A percentile compares a stretch with the other conserved stretches of the same genome.
Evolutionary conservation across 805 yeast species (phyloP).

Genomic region (Pichia thaimueangensis): DNA sequence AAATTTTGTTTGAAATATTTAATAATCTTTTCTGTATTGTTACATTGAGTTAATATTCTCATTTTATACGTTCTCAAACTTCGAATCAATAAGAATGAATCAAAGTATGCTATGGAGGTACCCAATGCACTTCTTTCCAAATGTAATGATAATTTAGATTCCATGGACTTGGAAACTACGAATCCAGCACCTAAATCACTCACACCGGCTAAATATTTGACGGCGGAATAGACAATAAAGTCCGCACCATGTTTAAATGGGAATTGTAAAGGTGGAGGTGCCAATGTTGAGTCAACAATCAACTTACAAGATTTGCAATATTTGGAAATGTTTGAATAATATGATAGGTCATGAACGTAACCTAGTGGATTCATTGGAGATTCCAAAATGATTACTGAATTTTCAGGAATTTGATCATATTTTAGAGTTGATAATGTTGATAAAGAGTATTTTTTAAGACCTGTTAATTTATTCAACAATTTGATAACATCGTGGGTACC

Average conservation of each 20-base stretch:
- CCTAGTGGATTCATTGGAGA: constrained; percentile 53
- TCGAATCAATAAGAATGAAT: constrained; percentile 40
- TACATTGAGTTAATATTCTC: constrained; percentile 42
- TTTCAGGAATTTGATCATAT: constrained; percentile 30
- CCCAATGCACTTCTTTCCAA: constrained; percentile 41
- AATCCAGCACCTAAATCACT: constrained; percentile 49
- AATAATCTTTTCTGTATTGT: constrained; percentile 37
- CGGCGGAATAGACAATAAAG: constrained; percentile 48
- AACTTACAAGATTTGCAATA: constrained; percentile 34
- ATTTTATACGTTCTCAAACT: constrained; percentile 46
- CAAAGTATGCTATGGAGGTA: constrained; percentile 47
- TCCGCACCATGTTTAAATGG: constrained; percentile 49
- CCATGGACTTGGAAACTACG: constrained; percentile 35
- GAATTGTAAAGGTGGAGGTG: constrained; percentile 50
- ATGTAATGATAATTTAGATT: constrained; percentile 30
- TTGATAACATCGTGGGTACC: constrained; percentile 46
- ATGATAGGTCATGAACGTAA: constrained; percentile 34
- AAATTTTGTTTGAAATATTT: constrained; percentile 32
- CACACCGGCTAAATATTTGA: constrained; percentile 52
- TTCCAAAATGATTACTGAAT: constrained; percentile 44
- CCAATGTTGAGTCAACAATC: constrained; percentile 48
- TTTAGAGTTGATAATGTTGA: constrained; percentile 24
- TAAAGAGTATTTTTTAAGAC: constrained; percentile 33
- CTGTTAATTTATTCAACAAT: constrained; percentile 37
- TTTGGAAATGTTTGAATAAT: constrained; percentile 40